A percentile compares a stretch with the other conserved stretches of the same genome.
These are phyloP conservation scores for Podospora bellae-mahoneyi DNA, from an alignment of 495 filamentous ascomycete genomes.

Conservation along the genomic window DNA sequence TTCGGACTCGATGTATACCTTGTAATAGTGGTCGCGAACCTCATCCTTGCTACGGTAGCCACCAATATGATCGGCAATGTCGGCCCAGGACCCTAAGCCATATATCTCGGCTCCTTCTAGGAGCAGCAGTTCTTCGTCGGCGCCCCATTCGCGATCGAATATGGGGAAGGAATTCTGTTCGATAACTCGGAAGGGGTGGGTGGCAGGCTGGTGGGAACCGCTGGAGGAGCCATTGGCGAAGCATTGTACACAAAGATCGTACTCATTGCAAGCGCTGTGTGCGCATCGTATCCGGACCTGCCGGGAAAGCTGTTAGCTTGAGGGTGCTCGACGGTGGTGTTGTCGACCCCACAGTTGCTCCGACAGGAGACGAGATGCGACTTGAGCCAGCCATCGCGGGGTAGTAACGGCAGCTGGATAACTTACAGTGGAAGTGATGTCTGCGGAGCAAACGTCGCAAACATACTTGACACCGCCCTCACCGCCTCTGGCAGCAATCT, in stretches of 20 bases:
- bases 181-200: conserved; percentile 88
- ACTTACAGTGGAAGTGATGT: conserved; percentile 91
- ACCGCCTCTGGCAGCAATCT: conserved; percentile 80
- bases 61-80: conserved; percentile 97
- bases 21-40: conserved; percentile 86
- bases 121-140: conserved; percentile 89
- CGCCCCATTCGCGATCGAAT: conserved; percentile 91
- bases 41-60: conserved; percentile 93
- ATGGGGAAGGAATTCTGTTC: conserved; percentile 98
- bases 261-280: conserved; percentile 77
- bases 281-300: conserved; percentile 95
- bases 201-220: conserved; percentile 75
- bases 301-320: conserved; percentile 16
- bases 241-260: conserved; percentile 94
- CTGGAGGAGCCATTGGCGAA: conserved; percentile 76
- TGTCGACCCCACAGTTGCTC: conserved; percentile 21
- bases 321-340: conserved; percentile 5
- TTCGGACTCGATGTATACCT: conserved; percentile 77
- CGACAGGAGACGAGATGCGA: conserved; percentile 10
- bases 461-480: conserved; percentile 93
- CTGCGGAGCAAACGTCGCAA: conserved; percentile 91
- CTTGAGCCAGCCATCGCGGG: not conserved
- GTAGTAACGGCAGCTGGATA: not conserved
- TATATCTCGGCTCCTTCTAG: conserved; percentile 98
- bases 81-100: conserved; percentile 93